Base-by-base conservation (phyloP, 1,139 yeast species). In the Candida tetrigidarum region DNA sequence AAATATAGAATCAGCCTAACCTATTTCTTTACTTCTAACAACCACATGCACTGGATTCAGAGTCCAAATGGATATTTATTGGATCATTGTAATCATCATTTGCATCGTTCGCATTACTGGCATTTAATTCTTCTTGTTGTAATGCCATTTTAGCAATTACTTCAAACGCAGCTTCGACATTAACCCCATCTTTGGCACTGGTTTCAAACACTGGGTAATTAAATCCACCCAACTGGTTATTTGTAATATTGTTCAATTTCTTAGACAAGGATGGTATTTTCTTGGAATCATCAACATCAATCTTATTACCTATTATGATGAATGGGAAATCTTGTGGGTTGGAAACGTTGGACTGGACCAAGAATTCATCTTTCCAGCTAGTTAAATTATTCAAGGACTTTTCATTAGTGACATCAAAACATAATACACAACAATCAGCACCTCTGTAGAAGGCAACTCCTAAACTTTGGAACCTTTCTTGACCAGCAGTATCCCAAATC, bases 401-500 rank as follows among this genome's bases (percentile, higher is more conserved):
- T 52, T 89, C 86, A 67, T 92, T 92, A 50, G 96, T 91, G 41
- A 93, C 97, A 62, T 92, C 98, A 65, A 86, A 92, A 56, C 95
- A 96, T 50, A 93, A 77, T 8, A 93, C 98, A 68, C 99, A 93
- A 67, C 99, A 93, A 66, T 93, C 99, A 1, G 99, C 97, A 29
- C 99, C 99, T 57, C 99, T 78, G 67, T 93, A 93, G 65, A 93
- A 93, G 1, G 99, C 99, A 38, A 93, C 98, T 14, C 99, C 99
- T 52, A 93, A 76, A 49, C 96, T 85, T 69, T 93, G 99, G 74
- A 93, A 93, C 55, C 99, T 76, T 68, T 93, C 99, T 72, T 93
- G 99, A 25, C 99, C 99, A 2, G 99, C 99, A 36, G 99, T 93
- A 63, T 93, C 99, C 99, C 99, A 93, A 45, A 93, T 83, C 74